Evolutionary conservation across 2,329 filamentous ascomycete genomes (phyloP).

Genomic region (Ophiostoma angusticollis): DNA sequence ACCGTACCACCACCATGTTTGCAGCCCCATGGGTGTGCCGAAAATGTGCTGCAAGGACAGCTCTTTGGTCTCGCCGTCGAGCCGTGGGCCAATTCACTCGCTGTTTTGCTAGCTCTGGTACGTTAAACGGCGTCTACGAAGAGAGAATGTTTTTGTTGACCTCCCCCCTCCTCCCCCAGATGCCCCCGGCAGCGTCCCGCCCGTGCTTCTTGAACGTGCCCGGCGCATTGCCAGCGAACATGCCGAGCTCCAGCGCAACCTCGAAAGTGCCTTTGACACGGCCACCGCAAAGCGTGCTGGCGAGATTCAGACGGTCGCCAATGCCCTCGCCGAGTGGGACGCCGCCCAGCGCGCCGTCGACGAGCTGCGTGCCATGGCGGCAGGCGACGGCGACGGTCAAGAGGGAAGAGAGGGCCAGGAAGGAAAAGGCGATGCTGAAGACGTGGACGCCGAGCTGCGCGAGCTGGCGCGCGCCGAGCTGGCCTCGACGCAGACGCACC

Average conservation of each 20-base stretch:
- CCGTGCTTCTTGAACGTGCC: constrained; percentile 47
- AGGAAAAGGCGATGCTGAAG: too few relatives aligned
- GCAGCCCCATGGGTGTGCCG: constrained; percentile 40
- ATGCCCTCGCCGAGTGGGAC: constrained; percentile 47
- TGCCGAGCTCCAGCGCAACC: constrained; percentile 35
- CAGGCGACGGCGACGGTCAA: too few relatives aligned
- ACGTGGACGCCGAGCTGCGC: constrained; percentile 57
- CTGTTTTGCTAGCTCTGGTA: constrained; percentile 32
- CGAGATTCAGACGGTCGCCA: constrained; percentile 45
- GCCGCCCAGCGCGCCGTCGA: constrained; percentile 36
- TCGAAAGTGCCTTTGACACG: constrained; percentile 42
- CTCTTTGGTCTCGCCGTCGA: constrained; percentile 20
- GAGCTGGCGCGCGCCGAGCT: constrained; percentile 75
- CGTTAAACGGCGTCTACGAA: constrained; percentile 5
- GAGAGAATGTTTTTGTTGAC: not conserved
- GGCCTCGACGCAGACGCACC: constrained; percentile 44
- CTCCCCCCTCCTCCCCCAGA: not conserved
- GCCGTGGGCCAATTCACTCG: constrained; percentile 23
- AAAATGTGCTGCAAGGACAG: constrained; percentile 31
- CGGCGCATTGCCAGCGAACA: constrained; percentile 45
- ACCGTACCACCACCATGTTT: constrained; percentile 20
- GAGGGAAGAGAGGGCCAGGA: too few relatives aligned
- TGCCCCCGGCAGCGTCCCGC: constrained; percentile 27
- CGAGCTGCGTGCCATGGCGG: constrained; percentile 40
- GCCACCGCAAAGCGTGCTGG: constrained; percentile 46